These are phyloP conservation scores for Brassica cretica DNA, from an alignment of 345 rosid species.

Conservation along the genomic window DNA sequence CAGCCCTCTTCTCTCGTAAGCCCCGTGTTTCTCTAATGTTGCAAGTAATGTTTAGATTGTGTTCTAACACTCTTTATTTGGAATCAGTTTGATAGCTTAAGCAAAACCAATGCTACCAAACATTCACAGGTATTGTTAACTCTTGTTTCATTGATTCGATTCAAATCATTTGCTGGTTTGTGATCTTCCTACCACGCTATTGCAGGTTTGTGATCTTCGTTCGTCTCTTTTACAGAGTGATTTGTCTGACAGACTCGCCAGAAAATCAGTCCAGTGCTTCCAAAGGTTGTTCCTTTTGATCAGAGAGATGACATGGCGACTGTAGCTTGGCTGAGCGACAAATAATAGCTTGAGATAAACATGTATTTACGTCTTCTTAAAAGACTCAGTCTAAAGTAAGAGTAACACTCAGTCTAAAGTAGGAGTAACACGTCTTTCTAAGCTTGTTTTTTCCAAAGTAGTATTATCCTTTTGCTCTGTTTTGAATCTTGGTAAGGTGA, in stretches of 20 bases:
- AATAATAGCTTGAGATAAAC: too few species aligned
- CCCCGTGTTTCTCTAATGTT: conserved; percentile 4
- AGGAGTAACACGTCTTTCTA: too few species aligned
- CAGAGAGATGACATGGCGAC: too few species aligned
- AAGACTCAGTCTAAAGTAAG: too few species aligned
- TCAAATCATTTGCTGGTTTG: neutral
- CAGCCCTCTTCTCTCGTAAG: conserved; percentile 58
- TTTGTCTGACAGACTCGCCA: neutral
- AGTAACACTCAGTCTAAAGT: too few species aligned
- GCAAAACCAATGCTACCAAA: conserved; percentile 36
- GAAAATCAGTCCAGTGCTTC: neutral
- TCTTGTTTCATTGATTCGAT: conserved; percentile 6
- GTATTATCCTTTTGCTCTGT: too few species aligned
- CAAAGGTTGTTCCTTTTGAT: neutral
- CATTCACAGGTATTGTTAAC: conserved; percentile 24
- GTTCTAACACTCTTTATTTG: conserved; percentile 3
- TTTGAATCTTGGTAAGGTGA: too few species aligned
- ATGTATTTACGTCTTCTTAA: too few species aligned
- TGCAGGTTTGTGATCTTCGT: neutral
- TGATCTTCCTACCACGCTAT: neutral
- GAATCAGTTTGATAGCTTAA: conserved; percentile 44
- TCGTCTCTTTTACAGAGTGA: conserved; percentile 8
- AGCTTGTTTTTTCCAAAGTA: too few species aligned
- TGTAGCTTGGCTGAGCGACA: too few species aligned
- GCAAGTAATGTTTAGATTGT: neutral